phyloP scores from a whole-genome alignment of 257 asterid genomes.

The Gynochthodes officinalis region DNA sequence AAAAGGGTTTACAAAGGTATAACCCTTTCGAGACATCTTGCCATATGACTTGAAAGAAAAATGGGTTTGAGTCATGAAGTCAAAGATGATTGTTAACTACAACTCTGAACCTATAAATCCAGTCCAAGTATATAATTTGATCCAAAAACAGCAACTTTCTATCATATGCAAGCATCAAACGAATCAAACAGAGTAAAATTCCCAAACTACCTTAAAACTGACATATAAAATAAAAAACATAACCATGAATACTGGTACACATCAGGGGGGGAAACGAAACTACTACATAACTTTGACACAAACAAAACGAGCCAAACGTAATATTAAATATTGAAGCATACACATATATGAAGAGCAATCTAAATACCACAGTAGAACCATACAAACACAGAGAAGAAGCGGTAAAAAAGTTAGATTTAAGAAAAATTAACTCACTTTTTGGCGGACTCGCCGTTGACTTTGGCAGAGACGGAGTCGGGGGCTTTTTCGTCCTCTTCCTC shows the following conservation, averaged over 20 bases:
- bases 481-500: constrained; percentile 91
- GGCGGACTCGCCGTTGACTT: constrained; percentile 81
- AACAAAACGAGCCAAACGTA: too few species aligned
- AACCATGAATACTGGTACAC: too few species aligned
- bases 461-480: constrained; percentile 52
- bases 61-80: too few species aligned
- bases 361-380: background rate
- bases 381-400: background rate
- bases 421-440: constrained; percentile 53
- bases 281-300: background rate
- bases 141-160: too few species aligned
- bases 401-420: background rate
- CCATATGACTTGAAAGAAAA: too few species aligned
- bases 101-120: too few species aligned
- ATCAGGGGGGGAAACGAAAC: too few species aligned
- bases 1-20: background rate
- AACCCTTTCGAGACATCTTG: background rate
- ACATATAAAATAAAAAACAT: background rate
- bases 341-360: background rate
- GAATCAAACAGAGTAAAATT: background rate
- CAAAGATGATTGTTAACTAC: background rate
- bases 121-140: too few species aligned
- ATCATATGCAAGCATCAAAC: background rate
- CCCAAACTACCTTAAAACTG: background rate
- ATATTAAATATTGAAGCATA: too few species aligned